These are phyloP conservation scores for Phytophthora boehmeriae DNA, from an alignment of 352 stramenopile species.

Conservation along the genomic window DNA sequence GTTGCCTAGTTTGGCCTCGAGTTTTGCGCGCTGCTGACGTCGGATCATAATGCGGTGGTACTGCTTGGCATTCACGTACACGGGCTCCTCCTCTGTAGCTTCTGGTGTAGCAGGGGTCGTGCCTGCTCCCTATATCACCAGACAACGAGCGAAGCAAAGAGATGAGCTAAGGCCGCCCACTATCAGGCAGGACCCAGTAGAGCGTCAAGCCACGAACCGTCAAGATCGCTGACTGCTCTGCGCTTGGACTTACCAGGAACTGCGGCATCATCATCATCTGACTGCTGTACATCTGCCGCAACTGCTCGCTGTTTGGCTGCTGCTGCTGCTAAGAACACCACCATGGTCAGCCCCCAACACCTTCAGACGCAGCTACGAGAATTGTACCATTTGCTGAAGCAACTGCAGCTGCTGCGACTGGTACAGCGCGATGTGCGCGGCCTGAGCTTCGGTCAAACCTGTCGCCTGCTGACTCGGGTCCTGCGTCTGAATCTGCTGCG, in stretches of 20 bases:
- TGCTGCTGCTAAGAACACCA: slow-evolving; percentile 42
- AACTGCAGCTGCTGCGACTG: slow-evolving; percentile 82
- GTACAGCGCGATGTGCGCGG: slow-evolving; percentile 72
- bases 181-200: slow-evolving; percentile 6
- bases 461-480: slow-evolving; percentile 19
- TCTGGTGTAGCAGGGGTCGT: slow-evolving; percentile 17
- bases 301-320: slow-evolving; percentile 79
- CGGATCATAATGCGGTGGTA: slow-evolving; percentile 92
- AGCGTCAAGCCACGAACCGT: slow-evolving; percentile 7
- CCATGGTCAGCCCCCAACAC: slow-evolving; percentile 3
- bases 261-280: slow-evolving; percentile 85
- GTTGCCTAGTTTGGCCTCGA: slow-evolving; percentile 85
- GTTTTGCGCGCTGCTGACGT: slow-evolving; percentile 84
- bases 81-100: slow-evolving; percentile 76
- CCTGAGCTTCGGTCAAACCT: slow-evolving; percentile 28
- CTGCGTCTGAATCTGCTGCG: slow-evolving; percentile 18
- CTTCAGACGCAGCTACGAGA: not conserved
- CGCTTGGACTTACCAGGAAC: slow-evolving; percentile 63
- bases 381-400: slow-evolving; percentile 74
- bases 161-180: slow-evolving; percentile 44
- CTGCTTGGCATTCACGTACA: slow-evolving; percentile 92
- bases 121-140: slow-evolving; percentile 31
- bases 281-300: slow-evolving; percentile 72
- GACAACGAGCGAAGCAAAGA: slow-evolving; percentile 59
- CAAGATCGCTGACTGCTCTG: slow-evolving; percentile 1